Base-by-base conservation (phyloP, 2,329 filamentous ascomycete species). In the Neoarthrinium moseri region DNA sequence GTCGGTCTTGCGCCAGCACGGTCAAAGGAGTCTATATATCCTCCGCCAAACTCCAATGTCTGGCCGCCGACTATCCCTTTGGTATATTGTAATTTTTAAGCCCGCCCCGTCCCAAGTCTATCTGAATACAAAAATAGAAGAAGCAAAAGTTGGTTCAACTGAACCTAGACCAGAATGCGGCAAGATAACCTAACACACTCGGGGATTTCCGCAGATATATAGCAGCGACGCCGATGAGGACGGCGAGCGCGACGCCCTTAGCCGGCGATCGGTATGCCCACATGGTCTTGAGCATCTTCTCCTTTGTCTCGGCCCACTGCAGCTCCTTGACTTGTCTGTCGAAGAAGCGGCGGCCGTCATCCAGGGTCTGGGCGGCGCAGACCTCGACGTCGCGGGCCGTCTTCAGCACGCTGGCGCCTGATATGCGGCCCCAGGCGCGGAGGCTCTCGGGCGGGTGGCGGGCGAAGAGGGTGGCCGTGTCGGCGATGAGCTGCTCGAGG, bases 391-490 rank as follows among this genome's bases (percentile, higher is more conserved):
- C 71, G 11, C 80, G 76, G 0, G 87, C 87, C 2, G 91, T 96
- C 66, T 95, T 96, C 43, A 99, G 77, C 6, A 90, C 90, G 63
- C 91, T 96, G 48, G 80, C 80, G 6, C 66, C 64, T 3, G 91
- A 91, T 48, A 99, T 85, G 13, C 67, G 68, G 50, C 74, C 72
- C 91, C 91, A 97, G 5, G 79, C 75, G 27, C 75, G 78, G 6
- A 99, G 71, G 1, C 71, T 74, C 54, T 89, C 80, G 0, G 92
- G 94, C 1, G 91, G 92, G 54, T 87, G 72, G 3, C 67, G 60
- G 6, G 75, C 65, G 63, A 86, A 87, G 1, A 97, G 75, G 22
- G 62, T 61, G 3, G 81, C 74, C 1, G 92, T 83, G 41, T 77
- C 74, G 15, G 73, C 62, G 51, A 99, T 86, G 43, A 96, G 77